Conservation (phyloP, 306 rosid genomes). For the Cotoneaster glaucophyllus region DNA sequence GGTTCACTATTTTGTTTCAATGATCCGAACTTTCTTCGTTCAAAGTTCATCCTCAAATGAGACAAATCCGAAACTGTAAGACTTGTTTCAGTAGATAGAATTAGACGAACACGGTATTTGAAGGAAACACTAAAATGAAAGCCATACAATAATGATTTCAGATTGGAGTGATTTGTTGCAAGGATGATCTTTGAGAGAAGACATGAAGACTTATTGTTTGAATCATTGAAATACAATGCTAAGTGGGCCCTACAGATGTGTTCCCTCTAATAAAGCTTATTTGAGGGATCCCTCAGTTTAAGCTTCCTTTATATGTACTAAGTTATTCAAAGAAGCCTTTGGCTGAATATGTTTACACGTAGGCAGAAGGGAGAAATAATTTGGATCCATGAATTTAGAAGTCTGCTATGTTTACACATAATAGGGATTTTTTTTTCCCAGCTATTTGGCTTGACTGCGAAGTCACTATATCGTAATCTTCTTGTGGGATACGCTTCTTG, state of each 20-base stretch:
- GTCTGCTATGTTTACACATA: not conserved
- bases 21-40: too few species aligned
- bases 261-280: too few species aligned
- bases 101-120: not conserved
- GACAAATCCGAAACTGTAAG: not conserved
- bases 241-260: not conserved
- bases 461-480: too few species aligned
- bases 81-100: not conserved
- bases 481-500: too few species aligned
- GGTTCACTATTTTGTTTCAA: not conserved
- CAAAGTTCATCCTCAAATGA: not conserved
- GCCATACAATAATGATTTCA: not conserved
- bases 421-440: too few species aligned
- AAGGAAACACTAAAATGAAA: not conserved
- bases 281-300: too few species aligned
- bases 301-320: too few species aligned
- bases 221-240: not conserved
- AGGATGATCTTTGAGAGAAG: not conserved
- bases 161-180: not conserved
- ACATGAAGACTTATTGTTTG: not conserved
- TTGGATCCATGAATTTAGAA: too few species aligned
- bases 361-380: too few species aligned
- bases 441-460: not conserved
- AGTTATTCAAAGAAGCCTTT: too few species aligned
- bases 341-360: too few species aligned